Base-by-base conservation (phyloP, 75 land plant species). In the Sequoia sempervirens region DNA sequence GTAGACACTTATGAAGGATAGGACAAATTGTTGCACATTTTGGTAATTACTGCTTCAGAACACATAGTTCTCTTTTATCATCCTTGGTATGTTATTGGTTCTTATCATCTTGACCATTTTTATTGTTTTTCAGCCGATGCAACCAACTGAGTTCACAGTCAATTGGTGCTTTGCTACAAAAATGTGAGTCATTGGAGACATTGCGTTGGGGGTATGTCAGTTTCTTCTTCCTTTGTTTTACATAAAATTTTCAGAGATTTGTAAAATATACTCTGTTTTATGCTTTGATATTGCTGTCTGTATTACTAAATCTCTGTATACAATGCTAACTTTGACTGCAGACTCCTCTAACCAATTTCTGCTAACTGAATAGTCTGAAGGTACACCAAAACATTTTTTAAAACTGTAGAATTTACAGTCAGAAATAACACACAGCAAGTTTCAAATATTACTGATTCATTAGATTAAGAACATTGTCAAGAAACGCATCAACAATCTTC, bases 121-220 rank as follows among this genome's bases (percentile, higher is more conserved):
- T 36, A 15, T 75, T 37, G 23, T 75, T 40, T 47, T 84, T 84
- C 94, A 96, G 99, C 74, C 89, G 90, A 11, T 96, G 99, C 86
- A 86, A 89, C 73, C 87, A 68, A 64, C 82, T 95, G 15, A 92
- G 96, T 13, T 58, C 89, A 4, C 13, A 72, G 52, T 91, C 98
- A 73, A 91, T 97, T 54, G 88, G 89, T 30, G 88, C 89, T 28
- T 81, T 97, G 43, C 74, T 97, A 3, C 86, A 83, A 81, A 79
- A 89, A 74, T 94, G 98, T 85, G 88, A 75, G 47, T 86, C 87
- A 26, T 84, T 97, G 80, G 89, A 90, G 82, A 93, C 86, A 76
- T 64, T 97, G 79, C 88, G 36, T 34, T 34, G 36, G 36, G 99
- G 99, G 99, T 97, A 97, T 52, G 85, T 50, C 15, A 13, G 14